phyloP scores from a whole-genome alignment of 805 yeast genomes.

The Suhomyces canberraensis region DNA sequence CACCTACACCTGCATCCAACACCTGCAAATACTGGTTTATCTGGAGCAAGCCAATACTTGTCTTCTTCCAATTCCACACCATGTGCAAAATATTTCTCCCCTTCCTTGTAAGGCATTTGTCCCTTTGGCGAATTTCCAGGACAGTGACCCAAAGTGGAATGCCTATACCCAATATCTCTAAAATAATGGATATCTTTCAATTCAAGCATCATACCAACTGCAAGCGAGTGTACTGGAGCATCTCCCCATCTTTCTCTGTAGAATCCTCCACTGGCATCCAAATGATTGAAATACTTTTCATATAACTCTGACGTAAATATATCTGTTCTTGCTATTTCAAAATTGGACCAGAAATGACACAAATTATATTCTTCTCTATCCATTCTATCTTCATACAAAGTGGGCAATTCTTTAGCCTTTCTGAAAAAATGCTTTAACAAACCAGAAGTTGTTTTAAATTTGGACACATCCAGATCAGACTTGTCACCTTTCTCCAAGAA shows the following conservation, averaged over 20 bases:
- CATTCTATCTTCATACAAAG: constrained; percentile 51
- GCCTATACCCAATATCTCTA: constrained; percentile 88
- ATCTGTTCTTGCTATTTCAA: constrained; percentile 84
- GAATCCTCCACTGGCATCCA: constrained; percentile 79
- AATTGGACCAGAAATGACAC: constrained; percentile 92
- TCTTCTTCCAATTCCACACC: constrained; percentile 15
- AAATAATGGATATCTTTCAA: constrained; percentile 79
- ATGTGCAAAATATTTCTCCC: constrained; percentile 22
- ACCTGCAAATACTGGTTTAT: constrained; percentile 39
- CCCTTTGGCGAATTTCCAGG: constrained; percentile 54
- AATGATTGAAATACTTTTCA: constrained; percentile 58
- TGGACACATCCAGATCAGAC: constrained; percentile 17
- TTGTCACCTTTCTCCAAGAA: constrained; percentile 21
- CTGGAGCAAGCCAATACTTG: constrained; percentile 34
- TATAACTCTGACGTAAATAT: constrained; percentile 66
- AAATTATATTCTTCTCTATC: constrained; percentile 68
- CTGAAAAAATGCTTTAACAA: constrained; percentile 7
- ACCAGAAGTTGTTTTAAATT: constrained; percentile 2
- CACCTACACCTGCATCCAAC: constrained; percentile 89
- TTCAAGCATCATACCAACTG: constrained; percentile 71
- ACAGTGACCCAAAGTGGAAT: constrained; percentile 79
- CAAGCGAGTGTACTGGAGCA: constrained; percentile 91
- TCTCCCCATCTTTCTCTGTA: constrained; percentile 96
- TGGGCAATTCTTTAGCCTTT: constrained; percentile 15
- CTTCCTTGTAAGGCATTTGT: constrained; percentile 44